phyloP scores from a whole-genome alignment of 371 early-diverging fungal genomes.

The Mortierella sp. region DNA sequence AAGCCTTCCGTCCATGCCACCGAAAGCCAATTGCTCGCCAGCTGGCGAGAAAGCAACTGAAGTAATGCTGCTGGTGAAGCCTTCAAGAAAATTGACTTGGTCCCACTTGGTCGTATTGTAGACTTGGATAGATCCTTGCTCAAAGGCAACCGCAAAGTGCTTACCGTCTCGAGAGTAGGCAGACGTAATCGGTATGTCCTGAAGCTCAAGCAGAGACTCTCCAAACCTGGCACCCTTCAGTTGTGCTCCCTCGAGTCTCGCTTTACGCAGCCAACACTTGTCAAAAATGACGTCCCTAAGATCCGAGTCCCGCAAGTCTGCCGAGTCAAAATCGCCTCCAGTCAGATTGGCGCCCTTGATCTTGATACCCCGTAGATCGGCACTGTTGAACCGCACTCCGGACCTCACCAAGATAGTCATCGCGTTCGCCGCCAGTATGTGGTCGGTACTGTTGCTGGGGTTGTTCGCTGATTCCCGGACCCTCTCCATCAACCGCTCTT shows the following conservation, averaged over 20 bases:
- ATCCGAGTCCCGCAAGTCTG: not conserved
- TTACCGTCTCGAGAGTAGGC: not conserved
- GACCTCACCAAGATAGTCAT: slow-evolving; percentile 1
- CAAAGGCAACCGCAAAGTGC: not conserved
- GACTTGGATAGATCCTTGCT: not conserved
- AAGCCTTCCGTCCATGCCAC: not conserved
- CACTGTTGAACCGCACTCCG: not conserved
- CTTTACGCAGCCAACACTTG: not conserved
- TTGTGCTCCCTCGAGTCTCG: not conserved
- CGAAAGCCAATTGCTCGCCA: not conserved
- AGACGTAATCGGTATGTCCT: not conserved
- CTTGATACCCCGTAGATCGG: not conserved
- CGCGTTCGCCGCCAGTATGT: not conserved
- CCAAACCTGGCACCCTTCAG: not conserved
- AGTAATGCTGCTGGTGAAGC: not conserved
- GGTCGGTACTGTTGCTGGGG: not conserved
- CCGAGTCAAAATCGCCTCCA: slow-evolving; percentile 4
- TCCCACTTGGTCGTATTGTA: not conserved
- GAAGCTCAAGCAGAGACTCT: too few species aligned
- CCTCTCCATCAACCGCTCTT: not conserved
- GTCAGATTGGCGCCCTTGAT: slow-evolving; percentile 3
- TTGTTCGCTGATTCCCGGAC: not conserved
- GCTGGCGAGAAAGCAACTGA: not conserved
- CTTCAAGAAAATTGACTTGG: too few species aligned
- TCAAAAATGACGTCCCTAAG: not conserved